A percentile compares a stretch with the other conserved stretches of the same genome.
Evolutionary conservation across 495 filamentous ascomycete species (phyloP).

Genomic region (Bryoglossum gracile): DNA sequence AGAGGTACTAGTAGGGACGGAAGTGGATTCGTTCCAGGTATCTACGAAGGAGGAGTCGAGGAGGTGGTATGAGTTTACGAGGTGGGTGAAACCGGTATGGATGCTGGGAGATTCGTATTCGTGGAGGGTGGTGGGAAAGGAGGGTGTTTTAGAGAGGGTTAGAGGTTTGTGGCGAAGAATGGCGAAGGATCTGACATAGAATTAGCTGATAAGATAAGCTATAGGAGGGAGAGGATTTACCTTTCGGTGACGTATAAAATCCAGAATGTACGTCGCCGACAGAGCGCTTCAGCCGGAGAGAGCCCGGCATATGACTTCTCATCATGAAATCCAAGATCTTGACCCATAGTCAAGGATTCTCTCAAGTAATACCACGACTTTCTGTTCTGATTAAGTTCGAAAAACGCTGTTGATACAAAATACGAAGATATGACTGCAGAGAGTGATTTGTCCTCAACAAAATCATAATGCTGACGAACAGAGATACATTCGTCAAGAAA

Average conservation of each 20-base stretch:
- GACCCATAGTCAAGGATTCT: constrained; percentile 51
- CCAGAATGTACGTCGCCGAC: constrained; percentile 56
- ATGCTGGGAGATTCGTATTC: constrained; percentile 40
- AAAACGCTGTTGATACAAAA: constrained; percentile 29
- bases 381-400: constrained; percentile 28
- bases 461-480: constrained; percentile 29
- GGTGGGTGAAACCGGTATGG: constrained; percentile 46
- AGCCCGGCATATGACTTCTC: constrained; percentile 44
- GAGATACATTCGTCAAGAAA: constrained; percentile 32
- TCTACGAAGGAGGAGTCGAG: constrained; percentile 31
- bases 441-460: constrained; percentile 28
- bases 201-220: not conserved
- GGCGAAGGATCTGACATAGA: constrained; percentile 22
- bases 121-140: constrained; percentile 37
- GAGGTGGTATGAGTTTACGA: constrained; percentile 41
- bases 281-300: constrained; percentile 39
- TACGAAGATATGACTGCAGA: constrained; percentile 30
- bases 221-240: constrained; percentile 4
- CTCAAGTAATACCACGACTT: constrained; percentile 56
- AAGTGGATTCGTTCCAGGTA: constrained; percentile 29
- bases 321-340: constrained; percentile 52
- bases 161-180: constrained; percentile 49
- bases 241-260: constrained; percentile 55
- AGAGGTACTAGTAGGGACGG: constrained; percentile 13
- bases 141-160: constrained; percentile 41